A percentile compares a stretch with the other conserved stretches of the same genome.
phyloP scores from a whole-genome alignment of 2,329 filamentous ascomycete genomes.

The Calonectria fujianensis region DNA sequence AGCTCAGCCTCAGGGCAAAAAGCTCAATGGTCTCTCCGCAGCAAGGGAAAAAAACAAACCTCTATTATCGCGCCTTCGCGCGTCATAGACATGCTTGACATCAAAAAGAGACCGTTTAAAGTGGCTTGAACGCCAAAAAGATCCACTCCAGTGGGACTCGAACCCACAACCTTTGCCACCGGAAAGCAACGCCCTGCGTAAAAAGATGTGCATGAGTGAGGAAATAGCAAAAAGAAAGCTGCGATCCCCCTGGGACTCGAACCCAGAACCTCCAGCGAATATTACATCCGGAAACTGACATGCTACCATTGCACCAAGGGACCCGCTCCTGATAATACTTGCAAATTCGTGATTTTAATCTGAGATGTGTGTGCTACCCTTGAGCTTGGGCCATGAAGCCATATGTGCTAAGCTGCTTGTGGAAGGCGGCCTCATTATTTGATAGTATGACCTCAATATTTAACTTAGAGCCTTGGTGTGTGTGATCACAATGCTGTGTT shows the following conservation, averaged over 20 bases:
- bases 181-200: slow-evolving; percentile 57
- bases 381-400: slow-evolving; percentile 47
- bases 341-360: too few relatives aligned
- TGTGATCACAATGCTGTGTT: background rate
- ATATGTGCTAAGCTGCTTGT: slow-evolving; percentile 18
- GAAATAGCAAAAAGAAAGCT: too few relatives aligned
- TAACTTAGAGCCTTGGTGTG: background rate
- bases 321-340: too few relatives aligned
- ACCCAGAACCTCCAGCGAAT: too few relatives aligned
- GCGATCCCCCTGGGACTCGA: too few relatives aligned
- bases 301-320: too few relatives aligned
- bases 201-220: too few relatives aligned
- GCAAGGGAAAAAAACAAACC: background rate
- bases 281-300: too few relatives aligned
- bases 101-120: background rate
- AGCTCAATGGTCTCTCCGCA: background rate
- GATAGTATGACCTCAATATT: background rate
- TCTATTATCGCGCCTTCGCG: background rate
- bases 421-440: background rate
- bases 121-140: background rate
- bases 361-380: too few relatives aligned
- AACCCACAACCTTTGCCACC: slow-evolving; percentile 61
- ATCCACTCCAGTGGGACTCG: slow-evolving; percentile 57
- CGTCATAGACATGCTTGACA: background rate
- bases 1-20: background rate